Evolutionary conservation across 2,329 filamentous ascomycete species (phyloP), one percentile per base, ranked within the genome.

Genomic region (Zymoseptoria crescenta): DNA sequence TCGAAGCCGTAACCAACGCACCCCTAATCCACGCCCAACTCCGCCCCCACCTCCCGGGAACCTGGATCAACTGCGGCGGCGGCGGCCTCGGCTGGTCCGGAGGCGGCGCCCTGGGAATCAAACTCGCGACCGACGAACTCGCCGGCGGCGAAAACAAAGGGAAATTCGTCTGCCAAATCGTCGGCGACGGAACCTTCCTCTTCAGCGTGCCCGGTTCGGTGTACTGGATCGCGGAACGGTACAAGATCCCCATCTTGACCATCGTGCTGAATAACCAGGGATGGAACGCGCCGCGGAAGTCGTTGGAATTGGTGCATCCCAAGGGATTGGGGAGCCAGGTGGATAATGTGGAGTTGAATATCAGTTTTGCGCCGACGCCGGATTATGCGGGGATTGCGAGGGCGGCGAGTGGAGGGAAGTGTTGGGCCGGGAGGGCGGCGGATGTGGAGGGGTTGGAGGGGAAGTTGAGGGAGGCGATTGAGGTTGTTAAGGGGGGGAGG

Each of bases 11-110:
- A 0, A 94, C 89, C 0, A 84, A 88, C 59, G 85, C 86, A 0
- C 73, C 73, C 0, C 81, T 85, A 28, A 84, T 91, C 0, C 80
- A 83, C 27, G 87, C 94, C 64, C 88, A 91, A 64, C 75, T 94
- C 7, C 84, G 85, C 66, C 81, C 84, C 2, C 85, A 80, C 0
- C 69, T 84, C 0, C 88, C 89, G 0, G 87, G 88, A 0, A 85
- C 83, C 0, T 91, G 87, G 87, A 84, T 93, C 68, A 92, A 91
- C 71, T 92, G 88, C 69, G 89, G 89, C 1, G 89, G 87, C 0
- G 89, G 88, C 13, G 89, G 89, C 1, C 83, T 93, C 0, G 89
- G 89, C 1, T 93, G 89, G 89, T 88, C 85, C 9, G 89, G 88
- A 13, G 89, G 89, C 13, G 89, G 69, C 16, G 86, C 87, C 0